phyloP scores from a whole-genome alignment of 192 early-diverging fungal species.

The Coemansia sp. region DNA sequence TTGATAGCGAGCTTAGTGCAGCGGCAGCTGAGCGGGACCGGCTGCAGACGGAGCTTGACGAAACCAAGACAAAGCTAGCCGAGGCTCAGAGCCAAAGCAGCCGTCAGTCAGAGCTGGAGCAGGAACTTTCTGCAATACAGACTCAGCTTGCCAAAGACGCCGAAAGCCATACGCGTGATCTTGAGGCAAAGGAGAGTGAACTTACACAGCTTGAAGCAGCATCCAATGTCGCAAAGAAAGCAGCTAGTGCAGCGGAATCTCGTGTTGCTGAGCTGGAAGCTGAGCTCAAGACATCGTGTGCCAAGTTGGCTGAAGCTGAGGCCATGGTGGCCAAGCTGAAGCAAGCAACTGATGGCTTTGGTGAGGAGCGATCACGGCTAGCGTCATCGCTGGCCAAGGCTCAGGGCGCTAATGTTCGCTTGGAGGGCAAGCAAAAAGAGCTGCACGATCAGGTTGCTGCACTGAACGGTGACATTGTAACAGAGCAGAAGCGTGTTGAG shows the following conservation, averaged over 20 bases:
- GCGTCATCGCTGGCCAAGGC: constrained; percentile 40
- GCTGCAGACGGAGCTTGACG: background rate
- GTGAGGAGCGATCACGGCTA: constrained; percentile 28
- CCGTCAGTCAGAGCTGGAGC: background rate
- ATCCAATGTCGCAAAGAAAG: constrained; percentile 6
- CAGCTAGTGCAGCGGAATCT: background rate
- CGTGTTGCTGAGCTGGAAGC: constrained; percentile 8
- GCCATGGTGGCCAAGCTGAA: constrained; percentile 2
- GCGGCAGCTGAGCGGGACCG: background rate
- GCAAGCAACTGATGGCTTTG: background rate
- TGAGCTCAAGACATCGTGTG: background rate
- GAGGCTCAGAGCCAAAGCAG: constrained; percentile 2
- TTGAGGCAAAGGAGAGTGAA: constrained; percentile 6
- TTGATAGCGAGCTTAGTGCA: background rate
- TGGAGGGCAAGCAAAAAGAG: constrained; percentile 29
- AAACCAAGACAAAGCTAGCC: background rate
- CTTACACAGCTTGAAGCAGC: constrained; percentile 7
- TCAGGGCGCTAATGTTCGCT: constrained; percentile 23
- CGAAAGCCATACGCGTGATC: background rate
- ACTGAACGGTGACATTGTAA: background rate
- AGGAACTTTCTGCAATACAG: background rate
- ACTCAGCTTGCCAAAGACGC: background rate
- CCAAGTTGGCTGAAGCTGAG: constrained; percentile 1
- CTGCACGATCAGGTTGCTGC: constrained; percentile 18
- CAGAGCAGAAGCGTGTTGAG: background rate